Base-by-base conservation (phyloP, 129 eudicot species). In the Flaveria sonorensis region DNA sequence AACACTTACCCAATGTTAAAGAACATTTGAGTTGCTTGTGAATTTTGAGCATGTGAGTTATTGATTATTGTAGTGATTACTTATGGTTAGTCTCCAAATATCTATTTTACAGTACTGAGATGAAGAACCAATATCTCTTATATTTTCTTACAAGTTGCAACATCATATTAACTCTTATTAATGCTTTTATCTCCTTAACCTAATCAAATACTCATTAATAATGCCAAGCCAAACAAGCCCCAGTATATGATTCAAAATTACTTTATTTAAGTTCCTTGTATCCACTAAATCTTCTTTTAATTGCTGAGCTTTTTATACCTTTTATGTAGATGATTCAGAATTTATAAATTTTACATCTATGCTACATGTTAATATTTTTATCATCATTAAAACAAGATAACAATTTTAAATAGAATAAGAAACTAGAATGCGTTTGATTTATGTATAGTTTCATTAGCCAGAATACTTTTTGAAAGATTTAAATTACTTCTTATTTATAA, bases 1-100 rank as follows among this genome's bases (percentile, higher is more conserved):
- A 2, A 45, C 13, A 10, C 14, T 36, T 36, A 45, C 48, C 48
- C 11, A 45, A 12, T 45, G 48, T 45, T 14, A 62, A 13, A 26
- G 13, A 62, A 1, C 13, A 28, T 62, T 14, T 30, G n/a, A 28
- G 42, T 13, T 62, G 20, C 62, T 21, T 60, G 66, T 11, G 18
- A 11, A 60, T 60, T 59, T 20, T 20, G 1, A 23, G 26, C 7
- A 24, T 10, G 18, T 7, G 26, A 43, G 46, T 26, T 43, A 57
- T 19, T 14, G 10, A 16, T 6, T 26, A 36, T 20, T 50, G 2
- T 76, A 20, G 20, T 45, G 36, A 61, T 26, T 9, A 28, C 10
- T 18, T 8, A 65, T 36, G 52, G 53, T 64, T 66, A 51, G 80
- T 47, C 67, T 66, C 45, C 66, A 67, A 67, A 67, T 66, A 51